Percentiles rank a stretch among this genome's conserved stretches.
phyloP scores from a whole-genome alignment of 306 rosid genomes.

The Casuarina equisetifolia region DNA sequence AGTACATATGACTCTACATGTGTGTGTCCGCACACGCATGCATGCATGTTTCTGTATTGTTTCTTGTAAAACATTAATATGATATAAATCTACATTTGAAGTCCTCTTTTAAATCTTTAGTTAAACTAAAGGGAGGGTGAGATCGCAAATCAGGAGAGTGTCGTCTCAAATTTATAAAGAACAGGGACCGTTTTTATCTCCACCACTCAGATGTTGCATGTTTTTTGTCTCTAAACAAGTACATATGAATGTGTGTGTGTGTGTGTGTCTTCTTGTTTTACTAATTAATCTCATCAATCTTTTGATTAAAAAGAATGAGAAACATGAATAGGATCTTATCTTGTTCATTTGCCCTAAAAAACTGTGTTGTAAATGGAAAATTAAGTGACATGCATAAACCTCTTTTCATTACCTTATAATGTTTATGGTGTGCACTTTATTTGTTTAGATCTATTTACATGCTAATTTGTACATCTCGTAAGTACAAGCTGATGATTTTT shows the following conservation, averaged over 20 bases:
- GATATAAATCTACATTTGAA: neutral
- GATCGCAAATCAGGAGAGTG: neutral
- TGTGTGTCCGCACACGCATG: no score
- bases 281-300: neutral
- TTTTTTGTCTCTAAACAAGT: neutral
- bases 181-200: no score
- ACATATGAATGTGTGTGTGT: no score
- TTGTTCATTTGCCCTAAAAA: neutral
- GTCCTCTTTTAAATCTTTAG: neutral
- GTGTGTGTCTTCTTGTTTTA: neutral
- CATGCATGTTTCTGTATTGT: no score
- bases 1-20: no score
- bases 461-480: neutral
- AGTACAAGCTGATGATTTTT: neutral
- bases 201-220: neutral
- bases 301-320: neutral
- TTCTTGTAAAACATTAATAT: no score
- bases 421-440: neutral
- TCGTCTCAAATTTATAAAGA: neutral
- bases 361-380: neutral
- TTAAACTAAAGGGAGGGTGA: neutral
- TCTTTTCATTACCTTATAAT: neutral
- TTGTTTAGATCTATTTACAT: neutral
- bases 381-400: neutral
- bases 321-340: constrained; percentile 4